Base-by-base conservation (phyloP, 1,139 yeast genomes). In the Blastobotrys petasosporus region DNA sequence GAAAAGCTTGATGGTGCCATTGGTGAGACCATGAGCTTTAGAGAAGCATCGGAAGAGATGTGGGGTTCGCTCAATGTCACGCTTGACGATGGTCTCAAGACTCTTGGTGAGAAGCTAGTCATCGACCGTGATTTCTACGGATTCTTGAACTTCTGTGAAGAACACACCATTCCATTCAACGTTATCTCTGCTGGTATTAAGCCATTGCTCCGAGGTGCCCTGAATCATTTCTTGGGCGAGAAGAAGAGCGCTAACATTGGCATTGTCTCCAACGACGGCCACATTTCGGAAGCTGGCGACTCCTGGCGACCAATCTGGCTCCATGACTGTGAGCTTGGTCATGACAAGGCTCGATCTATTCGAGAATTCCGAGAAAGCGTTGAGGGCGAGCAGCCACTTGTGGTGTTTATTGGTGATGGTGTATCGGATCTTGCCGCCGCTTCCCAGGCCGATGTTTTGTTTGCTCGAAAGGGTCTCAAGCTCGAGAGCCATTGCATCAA, bases 181-280 rank as follows among this genome's bases (percentile, higher is more conserved):
- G 82, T 80, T 32, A 77, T 80, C 48, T 74, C 80, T 37, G 80
- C 84, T n/a, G 86, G 86, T 11, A 73, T 80, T 73, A 73, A 71
- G 57, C 86, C 86, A 10, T 71, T 80, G 50, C 73, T 80, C 51
- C 66, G 77, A 42, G 79, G 80, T 16, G 79, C 80, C 44, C 73
- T 80, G 53, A 73, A 74, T 54, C 71, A 69, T 52, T 76, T 79
- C 59, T 74, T 80, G 37, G 85, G 85, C 13, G 67, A 65, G 44
- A 80, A 78, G 46, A 75, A 76, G 31, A 69, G 76, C 32, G 64
- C 67, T 34, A 70, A 75, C 52, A 79, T 80, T 55, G 79, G 77
- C 48, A 78, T 80, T 61, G 75, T 78, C 51, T 74, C 82, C 47
- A 80, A 80, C 56, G 79, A 73, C 40, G 84, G 80, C 38, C 66